Base-by-base conservation (phyloP, 1,284 basidiomycete genomes). In the Apiotrichum porosum region DNA sequence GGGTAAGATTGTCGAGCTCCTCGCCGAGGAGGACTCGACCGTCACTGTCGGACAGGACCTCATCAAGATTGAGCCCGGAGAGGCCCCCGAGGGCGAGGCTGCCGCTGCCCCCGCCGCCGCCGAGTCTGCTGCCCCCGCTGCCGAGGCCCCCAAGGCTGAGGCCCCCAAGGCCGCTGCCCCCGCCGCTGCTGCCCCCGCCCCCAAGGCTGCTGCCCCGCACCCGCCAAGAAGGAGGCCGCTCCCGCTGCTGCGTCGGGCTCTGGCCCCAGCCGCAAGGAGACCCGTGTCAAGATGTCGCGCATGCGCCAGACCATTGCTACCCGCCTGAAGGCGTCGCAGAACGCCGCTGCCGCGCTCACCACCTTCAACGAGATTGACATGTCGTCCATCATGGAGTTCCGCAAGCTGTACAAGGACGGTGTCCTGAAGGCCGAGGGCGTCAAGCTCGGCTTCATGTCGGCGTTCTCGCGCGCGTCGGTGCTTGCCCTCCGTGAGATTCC, bases 301-400 rank as follows among this genome's bases (percentile, higher is more conserved):
- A 98, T 98, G 95, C 88, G 94, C 54, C 79, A 88, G 61, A 88
- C 94, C 56, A 98, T 98, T 66, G 88, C 94, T 40, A 91, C 95
- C 76, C 88, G 94, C 51, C 82, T 98, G 69, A 98, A 98, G 79
- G 88, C 97, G 72, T 95, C 93, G 35, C 94, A 98, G 75, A 97
- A 97, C 74, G 83, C 91, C 13, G 95, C 94, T 10, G 94, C 94
- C 38, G 92, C 91, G 50, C 77, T 98, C 57, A 98, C 95, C 44
- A 98, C 94, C 37, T 98, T 98, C 81, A 97, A 98, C 78, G 94
- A 98, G 77, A 91, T 98, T 69, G 94, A 98, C 79, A 98, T 98
- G 94, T 92, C 88, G 37, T 85, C 85, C 38, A 77, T 97, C 55
- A 88, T 97, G 79, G 85, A 87, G 44, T 85, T 98, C 84, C 86